phyloP scores from a whole-genome alignment of 2,329 filamentous ascomycete species.

The Calycina herbarum region DNA sequence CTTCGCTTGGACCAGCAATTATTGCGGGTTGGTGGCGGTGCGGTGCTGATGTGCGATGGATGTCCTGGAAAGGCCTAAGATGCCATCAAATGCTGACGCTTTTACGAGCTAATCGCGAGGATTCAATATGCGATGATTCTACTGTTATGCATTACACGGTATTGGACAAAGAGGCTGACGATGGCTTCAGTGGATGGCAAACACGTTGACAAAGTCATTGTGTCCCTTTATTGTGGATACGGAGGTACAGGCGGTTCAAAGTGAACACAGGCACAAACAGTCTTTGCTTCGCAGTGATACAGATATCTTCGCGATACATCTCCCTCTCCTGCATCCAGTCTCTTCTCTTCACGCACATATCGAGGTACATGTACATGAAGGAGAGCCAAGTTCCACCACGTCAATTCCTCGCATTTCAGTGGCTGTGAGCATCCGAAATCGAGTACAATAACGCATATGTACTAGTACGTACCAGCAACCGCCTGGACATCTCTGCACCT shows the following conservation, averaged over 20 bases:
- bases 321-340: not conserved
- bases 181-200: not conserved
- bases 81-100: not conserved
- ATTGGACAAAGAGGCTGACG: not conserved
- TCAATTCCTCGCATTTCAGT: not conserved
- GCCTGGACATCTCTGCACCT: not conserved
- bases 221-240: not conserved
- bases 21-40: not conserved
- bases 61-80: not conserved
- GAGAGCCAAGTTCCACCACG: not conserved
- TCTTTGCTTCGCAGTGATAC: not conserved
- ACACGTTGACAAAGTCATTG: slow-evolving; percentile 1
- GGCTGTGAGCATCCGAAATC: not conserved
- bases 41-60: not conserved
- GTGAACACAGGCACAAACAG: not conserved
- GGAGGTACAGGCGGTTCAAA: not conserved
- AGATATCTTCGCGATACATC: not conserved
- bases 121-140: not conserved
- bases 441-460: not conserved
- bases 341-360: not conserved
- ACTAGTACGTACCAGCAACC: not conserved
- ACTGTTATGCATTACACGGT: not conserved
- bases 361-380: not conserved
- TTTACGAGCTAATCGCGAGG: not conserved
- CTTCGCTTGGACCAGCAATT: not conserved